Evolutionary conservation across 345 rosid genomes (phyloP).

Genomic region (Bruguiera parviflora): DNA sequence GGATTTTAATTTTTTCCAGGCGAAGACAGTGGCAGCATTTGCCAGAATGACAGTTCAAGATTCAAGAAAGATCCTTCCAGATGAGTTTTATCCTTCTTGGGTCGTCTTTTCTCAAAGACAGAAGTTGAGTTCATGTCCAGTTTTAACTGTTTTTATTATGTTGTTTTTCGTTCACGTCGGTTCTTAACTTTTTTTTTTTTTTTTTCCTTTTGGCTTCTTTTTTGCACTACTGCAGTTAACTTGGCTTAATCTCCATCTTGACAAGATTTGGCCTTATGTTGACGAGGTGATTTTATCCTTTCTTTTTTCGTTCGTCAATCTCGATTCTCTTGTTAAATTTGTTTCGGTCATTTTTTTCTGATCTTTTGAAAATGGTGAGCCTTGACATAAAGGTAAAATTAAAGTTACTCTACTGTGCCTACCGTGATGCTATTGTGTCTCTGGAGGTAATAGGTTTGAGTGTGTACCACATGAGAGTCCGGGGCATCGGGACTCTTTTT

Average conservation of each 20-base stretch:
- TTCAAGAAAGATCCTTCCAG: constrained; percentile 70
- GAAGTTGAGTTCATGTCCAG: constrained; percentile 45
- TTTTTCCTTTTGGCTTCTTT: constrained; percentile 6
- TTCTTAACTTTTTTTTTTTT: constrained; percentile 23
- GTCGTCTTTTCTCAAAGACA: constrained; percentile 75
- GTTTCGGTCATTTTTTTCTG: not conserved
- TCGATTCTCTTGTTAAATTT: not conserved
- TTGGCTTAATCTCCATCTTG: constrained; percentile 81
- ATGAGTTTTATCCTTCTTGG: constrained; percentile 72
- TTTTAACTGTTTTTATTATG: not conserved
- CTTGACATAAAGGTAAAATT: not conserved
- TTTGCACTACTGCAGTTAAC: constrained; percentile 48
- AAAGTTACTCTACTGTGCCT: no score
- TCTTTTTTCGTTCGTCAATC: not conserved
- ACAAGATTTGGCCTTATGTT: constrained; percentile 90
- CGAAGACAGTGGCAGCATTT: constrained; percentile 67
- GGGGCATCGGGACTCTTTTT: no score
- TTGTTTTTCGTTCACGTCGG: not conserved
- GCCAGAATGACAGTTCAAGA: constrained; percentile 86
- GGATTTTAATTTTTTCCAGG: constrained; percentile 36
- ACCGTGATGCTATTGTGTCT: not conserved
- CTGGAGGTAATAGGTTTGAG: no score
- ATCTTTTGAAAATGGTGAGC: not conserved
- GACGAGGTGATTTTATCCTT: constrained; percentile 43
- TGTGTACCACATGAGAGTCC: not conserved